Conservation (phyloP, 2,329 filamentous ascomycete genomes). For the Alternaria ethzedia region DNA sequence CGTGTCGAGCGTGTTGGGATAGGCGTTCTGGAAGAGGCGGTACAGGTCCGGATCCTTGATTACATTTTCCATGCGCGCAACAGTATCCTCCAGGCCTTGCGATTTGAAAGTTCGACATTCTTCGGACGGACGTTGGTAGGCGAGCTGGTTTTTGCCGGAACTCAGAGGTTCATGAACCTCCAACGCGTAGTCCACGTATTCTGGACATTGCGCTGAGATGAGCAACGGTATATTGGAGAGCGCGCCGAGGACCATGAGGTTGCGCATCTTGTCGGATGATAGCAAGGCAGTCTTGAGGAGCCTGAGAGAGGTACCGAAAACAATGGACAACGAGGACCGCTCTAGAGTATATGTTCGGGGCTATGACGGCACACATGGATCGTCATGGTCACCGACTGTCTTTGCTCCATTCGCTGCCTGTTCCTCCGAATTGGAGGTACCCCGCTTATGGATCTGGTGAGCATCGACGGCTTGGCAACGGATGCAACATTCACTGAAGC, state of each 20-base stretch:
- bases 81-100: conserved; percentile 49
- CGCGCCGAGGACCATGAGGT: conserved; percentile 17
- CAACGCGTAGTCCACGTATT: conserved; percentile 53
- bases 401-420: conserved; percentile 19
- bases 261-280: conserved; percentile 33
- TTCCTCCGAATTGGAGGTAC: conserved; percentile 33
- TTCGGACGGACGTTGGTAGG: conserved; percentile 53
- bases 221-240: conserved; percentile 29
- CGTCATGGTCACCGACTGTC: conserved; percentile 4
- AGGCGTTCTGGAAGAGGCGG: conserved; percentile 74
- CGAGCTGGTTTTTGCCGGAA: conserved; percentile 53
- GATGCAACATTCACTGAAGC: conserved; percentile 35
- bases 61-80: conserved; percentile 44
- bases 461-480: conserved; percentile 18
- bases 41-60: conserved; percentile 66
- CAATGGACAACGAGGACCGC: background rate
- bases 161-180: conserved; percentile 53
- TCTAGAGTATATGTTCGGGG: background rate
- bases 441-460: conserved; percentile 39
- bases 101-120: conserved; percentile 57
- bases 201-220: conserved; percentile 49
- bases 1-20: conserved; percentile 77
- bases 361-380: background rate
- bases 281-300: background rate
- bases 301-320: background rate